phyloP scores from a whole-genome alignment of 371 early-diverging fungal species.

The Apophysomyces trapeziformis region DNA sequence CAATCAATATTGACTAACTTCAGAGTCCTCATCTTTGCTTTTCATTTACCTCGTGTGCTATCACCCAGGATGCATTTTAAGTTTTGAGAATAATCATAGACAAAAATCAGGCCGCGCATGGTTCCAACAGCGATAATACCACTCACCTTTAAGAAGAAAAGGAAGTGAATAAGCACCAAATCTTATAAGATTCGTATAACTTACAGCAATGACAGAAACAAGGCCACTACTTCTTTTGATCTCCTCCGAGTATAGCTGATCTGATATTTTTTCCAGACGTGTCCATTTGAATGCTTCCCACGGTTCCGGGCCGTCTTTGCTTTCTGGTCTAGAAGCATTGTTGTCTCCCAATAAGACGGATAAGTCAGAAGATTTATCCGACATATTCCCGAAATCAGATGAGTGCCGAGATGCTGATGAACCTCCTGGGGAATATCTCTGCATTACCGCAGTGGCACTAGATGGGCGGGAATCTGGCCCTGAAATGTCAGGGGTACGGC shows the following conservation, averaged over 20 bases:
- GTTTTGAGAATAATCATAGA: conserved; percentile 73
- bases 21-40: background rate
- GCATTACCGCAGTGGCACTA: conserved; percentile 8
- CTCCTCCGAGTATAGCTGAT: conserved; percentile 66
- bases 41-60: conserved; percentile 44
- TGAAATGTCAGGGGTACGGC: conserved; percentile 12
- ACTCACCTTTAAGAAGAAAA: conserved; percentile 41
- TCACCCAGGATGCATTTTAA: conserved; percentile 70
- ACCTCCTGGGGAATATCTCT: conserved; percentile 21
- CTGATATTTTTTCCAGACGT: conserved; percentile 66
- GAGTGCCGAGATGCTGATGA: conserved; percentile 28
- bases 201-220: conserved; percentile 63
- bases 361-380: conserved; percentile 24
- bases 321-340: background rate
- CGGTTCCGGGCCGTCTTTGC: conserved; percentile 41
- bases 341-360: conserved; percentile 19
- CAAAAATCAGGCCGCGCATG: conserved; percentile 69
- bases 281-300: conserved; percentile 83
- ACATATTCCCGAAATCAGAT: conserved; percentile 27
- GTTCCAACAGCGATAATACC: conserved; percentile 79
- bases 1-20: background rate
- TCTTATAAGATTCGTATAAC: conserved; percentile 13
- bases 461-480: background rate
- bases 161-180: background rate
- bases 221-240: conserved; percentile 61